These are phyloP conservation scores for Vitis hybrid DNA, from an alignment of 177 flowering plant species.

Conservation along the genomic window DNA sequence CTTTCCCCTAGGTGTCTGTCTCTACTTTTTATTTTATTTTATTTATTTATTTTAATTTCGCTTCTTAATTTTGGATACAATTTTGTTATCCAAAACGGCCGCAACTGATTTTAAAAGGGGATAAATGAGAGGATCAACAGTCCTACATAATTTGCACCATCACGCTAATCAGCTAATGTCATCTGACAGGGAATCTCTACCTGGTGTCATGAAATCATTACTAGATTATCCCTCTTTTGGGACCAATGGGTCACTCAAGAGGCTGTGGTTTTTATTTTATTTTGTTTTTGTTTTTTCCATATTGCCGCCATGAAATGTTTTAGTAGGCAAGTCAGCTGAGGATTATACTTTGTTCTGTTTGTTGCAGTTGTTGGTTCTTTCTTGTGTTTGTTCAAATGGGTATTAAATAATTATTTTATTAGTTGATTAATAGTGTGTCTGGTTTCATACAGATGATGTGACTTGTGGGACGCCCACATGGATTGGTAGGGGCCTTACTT, in stretches of 20 bases:
- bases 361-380: not conserved
- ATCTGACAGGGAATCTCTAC: no score
- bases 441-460: constrained; percentile 57
- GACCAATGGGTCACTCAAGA: not conserved
- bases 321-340: constrained; percentile 14
- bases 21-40: no score
- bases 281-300: not conserved
- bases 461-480: constrained; percentile 64
- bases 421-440: not conserved
- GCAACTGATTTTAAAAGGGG: no score
- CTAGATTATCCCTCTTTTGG: not conserved
- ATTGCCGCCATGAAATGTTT: constrained; percentile 24
- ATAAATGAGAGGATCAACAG: no score
- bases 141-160: no score
- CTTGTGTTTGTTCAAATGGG: not conserved
- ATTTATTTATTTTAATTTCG: no score
- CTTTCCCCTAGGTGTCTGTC: no score
- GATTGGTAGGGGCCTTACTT: constrained; percentile 77
- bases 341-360: not conserved
- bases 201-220: not conserved
- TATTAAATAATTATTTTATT: no score
- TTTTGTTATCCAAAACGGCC: no score
- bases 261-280: not conserved
- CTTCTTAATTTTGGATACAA: no score
- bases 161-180: no score